Conservation (phyloP, 441 rosid species). For the Arabidopsis lyrata region DNA sequence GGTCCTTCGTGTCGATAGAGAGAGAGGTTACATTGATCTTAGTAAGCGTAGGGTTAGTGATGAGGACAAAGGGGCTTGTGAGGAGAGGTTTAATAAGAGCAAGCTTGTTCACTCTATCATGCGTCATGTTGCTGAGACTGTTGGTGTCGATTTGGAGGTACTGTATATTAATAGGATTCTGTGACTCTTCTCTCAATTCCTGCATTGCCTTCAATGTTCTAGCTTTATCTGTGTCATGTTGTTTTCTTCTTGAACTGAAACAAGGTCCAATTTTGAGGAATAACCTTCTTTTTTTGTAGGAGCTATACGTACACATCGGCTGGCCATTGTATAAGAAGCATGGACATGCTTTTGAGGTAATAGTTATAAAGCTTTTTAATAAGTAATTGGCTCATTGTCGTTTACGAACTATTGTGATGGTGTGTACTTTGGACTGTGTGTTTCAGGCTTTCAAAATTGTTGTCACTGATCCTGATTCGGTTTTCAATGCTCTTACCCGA, state of each 20-base stretch:
- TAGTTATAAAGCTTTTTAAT: not conserved
- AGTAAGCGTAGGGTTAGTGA: constrained; percentile 94
- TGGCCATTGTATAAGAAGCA: constrained; percentile 96
- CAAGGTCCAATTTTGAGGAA: not conserved
- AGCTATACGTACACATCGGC: constrained; percentile 76
- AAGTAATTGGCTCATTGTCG: not conserved
- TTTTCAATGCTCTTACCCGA: constrained; percentile 71
- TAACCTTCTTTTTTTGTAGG: constrained; percentile 50
- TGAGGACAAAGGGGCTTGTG: constrained; percentile 91
- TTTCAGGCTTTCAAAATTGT: constrained; percentile 88
- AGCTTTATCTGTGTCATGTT: not conserved
- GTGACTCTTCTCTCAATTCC: not conserved
- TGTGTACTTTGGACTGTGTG: constrained; percentile 13
- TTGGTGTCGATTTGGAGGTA: constrained; percentile 89
- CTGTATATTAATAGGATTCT: constrained; percentile 14
- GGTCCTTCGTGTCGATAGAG: constrained; percentile 94
- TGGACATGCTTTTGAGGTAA: constrained; percentile 98
- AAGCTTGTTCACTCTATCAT: constrained; percentile 98
- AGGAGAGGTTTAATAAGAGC: constrained; percentile 97
- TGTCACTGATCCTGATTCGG: constrained; percentile 91
- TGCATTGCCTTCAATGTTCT: not conserved
- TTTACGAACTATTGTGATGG: not conserved
- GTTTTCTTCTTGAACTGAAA: not conserved
- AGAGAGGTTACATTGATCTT: constrained; percentile 89
- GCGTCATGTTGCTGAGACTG: constrained; percentile 95